Evolutionary conservation across 768 basidiomycete species (phyloP).

Genomic region (Tubosaeta sp.): DNA sequence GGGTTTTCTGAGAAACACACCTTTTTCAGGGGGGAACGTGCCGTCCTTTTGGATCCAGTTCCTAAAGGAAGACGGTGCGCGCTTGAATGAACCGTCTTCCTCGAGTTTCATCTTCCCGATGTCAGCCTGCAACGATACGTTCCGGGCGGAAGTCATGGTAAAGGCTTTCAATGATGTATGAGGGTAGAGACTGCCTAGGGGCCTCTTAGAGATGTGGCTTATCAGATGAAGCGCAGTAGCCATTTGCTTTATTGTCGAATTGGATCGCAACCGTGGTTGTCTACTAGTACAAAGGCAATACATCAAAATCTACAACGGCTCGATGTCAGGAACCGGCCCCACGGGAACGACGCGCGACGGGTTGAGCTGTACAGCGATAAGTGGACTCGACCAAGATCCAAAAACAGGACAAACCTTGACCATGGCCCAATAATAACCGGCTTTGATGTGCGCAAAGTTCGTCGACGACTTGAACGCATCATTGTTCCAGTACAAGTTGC

Average conservation of each 20-base stretch:
- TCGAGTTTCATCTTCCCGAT: constrained; percentile 52
- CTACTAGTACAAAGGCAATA: neutral
- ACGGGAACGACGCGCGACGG: constrained; percentile 70
- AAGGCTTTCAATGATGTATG: neutral
- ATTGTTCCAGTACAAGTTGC: constrained; percentile 88
- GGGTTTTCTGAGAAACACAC: constrained; percentile 34
- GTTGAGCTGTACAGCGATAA: constrained; percentile 53
- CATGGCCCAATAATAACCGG: constrained; percentile 37
- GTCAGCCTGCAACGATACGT: constrained; percentile 41
- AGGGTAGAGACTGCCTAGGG: neutral
- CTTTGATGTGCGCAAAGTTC: constrained; percentile 77
- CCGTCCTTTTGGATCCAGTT: constrained; percentile 53
- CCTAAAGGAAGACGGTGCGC: constrained; percentile 50
- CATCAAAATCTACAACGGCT: constrained; percentile 42
- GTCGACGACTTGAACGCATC: constrained; percentile 87
- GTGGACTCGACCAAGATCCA: neutral
- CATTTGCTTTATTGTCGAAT: constrained; percentile 11
- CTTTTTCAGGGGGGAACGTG: constrained; percentile 70
- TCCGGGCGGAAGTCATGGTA: constrained; percentile 29
- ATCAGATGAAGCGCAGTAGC: neutral
- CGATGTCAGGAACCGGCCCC: constrained; percentile 69
- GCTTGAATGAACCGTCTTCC: constrained; percentile 65
- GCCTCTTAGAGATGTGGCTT: constrained; percentile 6
- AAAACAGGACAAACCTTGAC: constrained; percentile 12
- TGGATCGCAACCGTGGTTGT: no score